Conservation (phyloP, 768 basidiomycete species). For the Phlebiopsis flavidoalba region DNA sequence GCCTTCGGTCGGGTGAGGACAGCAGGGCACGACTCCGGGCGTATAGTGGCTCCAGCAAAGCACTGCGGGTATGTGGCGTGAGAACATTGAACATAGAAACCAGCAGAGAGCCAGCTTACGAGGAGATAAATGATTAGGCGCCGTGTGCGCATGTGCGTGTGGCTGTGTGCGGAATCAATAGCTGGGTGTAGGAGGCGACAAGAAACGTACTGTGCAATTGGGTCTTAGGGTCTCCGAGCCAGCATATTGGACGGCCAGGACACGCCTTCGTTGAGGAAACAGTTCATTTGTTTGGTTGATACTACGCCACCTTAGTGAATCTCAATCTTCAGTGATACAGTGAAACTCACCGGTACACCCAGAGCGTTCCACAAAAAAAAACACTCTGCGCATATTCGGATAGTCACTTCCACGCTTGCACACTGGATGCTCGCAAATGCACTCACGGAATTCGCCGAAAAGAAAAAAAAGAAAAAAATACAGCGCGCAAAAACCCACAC, state of each 20-base stretch:
- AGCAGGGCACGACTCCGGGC: slow-evolving; percentile 51
- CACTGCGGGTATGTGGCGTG: slow-evolving; percentile 20
- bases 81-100: neutral
- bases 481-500: no score
- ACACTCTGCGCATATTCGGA: slow-evolving; percentile 40
- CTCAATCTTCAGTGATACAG: slow-evolving; percentile 17
- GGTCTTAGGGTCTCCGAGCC: slow-evolving; percentile 25
- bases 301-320: slow-evolving; percentile 26
- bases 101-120: neutral
- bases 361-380: slow-evolving; percentile 78
- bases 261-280: slow-evolving; percentile 28
- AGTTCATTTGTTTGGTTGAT: slow-evolving; percentile 32
- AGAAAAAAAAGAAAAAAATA: no score
- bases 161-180: neutral
- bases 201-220: slow-evolving; percentile 19
- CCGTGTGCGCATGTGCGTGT: slow-evolving; percentile 14
- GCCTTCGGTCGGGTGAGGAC: slow-evolving; percentile 59
- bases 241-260: slow-evolving; percentile 23
- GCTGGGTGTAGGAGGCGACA: neutral
- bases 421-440: neutral
- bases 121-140: slow-evolving; percentile 16
- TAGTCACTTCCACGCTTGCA: slow-evolving; percentile 48
- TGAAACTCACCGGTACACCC: slow-evolving; percentile 49
- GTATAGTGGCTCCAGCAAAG: slow-evolving; percentile 54
- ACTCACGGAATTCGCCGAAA: slow-evolving; percentile 9